These are phyloP conservation scores for Colletotrichum gloeosporioides DNA, from an alignment of 2,329 filamentous ascomycete genomes.

Conservation along the genomic window DNA sequence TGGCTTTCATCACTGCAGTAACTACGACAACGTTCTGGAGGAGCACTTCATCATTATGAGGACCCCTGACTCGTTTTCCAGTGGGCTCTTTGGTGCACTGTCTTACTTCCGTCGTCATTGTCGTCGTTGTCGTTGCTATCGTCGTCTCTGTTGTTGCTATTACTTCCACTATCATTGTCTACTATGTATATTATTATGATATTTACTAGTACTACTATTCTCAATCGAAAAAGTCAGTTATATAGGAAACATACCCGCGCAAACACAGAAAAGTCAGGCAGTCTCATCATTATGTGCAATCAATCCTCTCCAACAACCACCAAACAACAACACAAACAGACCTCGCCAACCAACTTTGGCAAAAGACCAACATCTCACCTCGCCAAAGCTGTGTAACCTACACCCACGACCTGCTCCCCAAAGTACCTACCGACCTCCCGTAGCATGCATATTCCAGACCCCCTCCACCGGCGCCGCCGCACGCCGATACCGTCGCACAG, in stretches of 20 bases:
- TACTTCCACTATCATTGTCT: too few species aligned
- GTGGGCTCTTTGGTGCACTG: too few species aligned
- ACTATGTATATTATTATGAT: too few species aligned
- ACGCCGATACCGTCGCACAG: conserved; percentile 8
- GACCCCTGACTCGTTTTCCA: too few species aligned
- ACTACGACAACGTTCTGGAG: too few species aligned
- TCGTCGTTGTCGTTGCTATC: too few species aligned
- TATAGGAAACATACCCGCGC: fast-evolving
- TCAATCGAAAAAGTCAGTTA: fast-evolving
- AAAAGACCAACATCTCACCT: background rate
- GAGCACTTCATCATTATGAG: too few species aligned
- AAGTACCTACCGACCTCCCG: background rate
- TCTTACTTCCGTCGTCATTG: too few species aligned
- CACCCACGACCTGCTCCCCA: background rate
- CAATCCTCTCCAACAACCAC: background rate
- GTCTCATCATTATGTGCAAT: background rate
- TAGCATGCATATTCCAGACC: background rate
- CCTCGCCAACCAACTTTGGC: background rate
- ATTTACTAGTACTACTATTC: too few species aligned
- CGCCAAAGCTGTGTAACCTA: background rate
- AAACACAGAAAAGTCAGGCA: fast-evolving
- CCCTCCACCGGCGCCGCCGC: background rate
- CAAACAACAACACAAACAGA: background rate
- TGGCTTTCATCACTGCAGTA: too few species aligned
- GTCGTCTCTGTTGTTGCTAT: too few species aligned